A percentile compares a stretch with the other conserved stretches of the same genome.
phyloP scores from a whole-genome alignment of 2,329 filamentous ascomycete genomes.

The Bisporella sp. region DNA sequence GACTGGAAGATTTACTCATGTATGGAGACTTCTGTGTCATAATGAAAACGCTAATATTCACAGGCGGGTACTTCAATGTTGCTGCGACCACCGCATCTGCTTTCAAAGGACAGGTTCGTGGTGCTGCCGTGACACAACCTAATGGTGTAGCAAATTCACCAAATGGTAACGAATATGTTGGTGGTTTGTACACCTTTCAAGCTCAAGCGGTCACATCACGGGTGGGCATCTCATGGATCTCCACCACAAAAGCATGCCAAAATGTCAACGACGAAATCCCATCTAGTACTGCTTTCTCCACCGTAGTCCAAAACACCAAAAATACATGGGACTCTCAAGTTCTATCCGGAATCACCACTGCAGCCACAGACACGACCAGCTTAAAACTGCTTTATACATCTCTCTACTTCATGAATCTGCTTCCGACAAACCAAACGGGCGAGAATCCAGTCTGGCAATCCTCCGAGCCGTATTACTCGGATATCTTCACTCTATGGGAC shows the following conservation, averaged over 20 bases:
- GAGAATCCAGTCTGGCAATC: slow-evolving; percentile 62
- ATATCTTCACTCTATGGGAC: slow-evolving; percentile 64
- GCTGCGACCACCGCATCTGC: slow-evolving; percentile 11
- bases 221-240: slow-evolving; percentile 44
- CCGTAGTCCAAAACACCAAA: slow-evolving; percentile 37
- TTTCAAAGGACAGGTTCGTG: slow-evolving; percentile 23
- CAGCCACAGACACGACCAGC: slow-evolving; percentile 46
- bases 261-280: slow-evolving; percentile 39
- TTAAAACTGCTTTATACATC: slow-evolving; percentile 59
- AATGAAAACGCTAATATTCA: not conserved
- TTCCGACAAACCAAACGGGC: slow-evolving; percentile 57
- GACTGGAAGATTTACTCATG: slow-evolving; percentile 60
- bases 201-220: slow-evolving; percentile 37
- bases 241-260: slow-evolving; percentile 39
- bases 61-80: slow-evolving; percentile 20
- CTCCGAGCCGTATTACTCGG: slow-evolving; percentile 61
- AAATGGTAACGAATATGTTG: slow-evolving; percentile 37
- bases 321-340: slow-evolving; percentile 54
- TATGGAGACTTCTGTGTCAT: slow-evolving; percentile 1
- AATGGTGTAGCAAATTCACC: slow-evolving; percentile 21
- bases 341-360: slow-evolving; percentile 56
- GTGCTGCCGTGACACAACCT: slow-evolving; percentile 24
- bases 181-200: slow-evolving; percentile 40
- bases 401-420: slow-evolving; percentile 42
- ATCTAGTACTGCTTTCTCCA: slow-evolving; percentile 34